Conservation (phyloP, 352 stramenopile genomes). For the Thraustotheca clavata region DNA sequence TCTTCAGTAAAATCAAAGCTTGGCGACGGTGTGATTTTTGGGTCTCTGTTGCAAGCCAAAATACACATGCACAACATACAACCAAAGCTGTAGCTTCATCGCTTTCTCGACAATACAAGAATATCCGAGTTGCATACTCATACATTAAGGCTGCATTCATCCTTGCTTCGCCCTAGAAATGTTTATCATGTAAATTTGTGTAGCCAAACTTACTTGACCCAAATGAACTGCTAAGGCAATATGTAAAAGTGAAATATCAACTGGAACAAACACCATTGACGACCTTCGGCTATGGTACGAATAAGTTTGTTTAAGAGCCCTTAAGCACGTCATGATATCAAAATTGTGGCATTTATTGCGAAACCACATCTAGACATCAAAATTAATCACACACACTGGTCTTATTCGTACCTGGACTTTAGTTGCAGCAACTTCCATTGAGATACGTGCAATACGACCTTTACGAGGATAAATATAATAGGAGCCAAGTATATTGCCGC, state of each 20-base stretch:
- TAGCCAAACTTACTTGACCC: not conserved
- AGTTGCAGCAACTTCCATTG: not conserved
- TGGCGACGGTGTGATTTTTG: not conserved
- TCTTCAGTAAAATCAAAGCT: not conserved
- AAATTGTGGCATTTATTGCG: too few species aligned
- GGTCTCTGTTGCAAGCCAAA: not conserved
- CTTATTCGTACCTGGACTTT: not conserved
- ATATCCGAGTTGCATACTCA: not conserved
- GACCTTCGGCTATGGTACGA: not conserved
- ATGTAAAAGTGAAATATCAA: not conserved
- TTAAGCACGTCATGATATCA: too few species aligned
- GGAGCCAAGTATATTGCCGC: not conserved
- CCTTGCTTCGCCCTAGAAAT: not conserved
- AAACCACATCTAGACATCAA: too few species aligned
- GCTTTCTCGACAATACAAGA: not conserved
- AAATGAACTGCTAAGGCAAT: not conserved
- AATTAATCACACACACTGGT: not conserved
- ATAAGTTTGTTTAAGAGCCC: not conserved
- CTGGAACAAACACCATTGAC: not conserved
- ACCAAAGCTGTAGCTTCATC: not conserved
- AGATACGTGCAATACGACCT: not conserved
- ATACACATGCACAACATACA: not conserved
- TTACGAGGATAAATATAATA: slow-evolving; percentile 14
- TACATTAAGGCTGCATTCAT: not conserved
- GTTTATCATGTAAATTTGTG: not conserved